Base-by-base conservation (phyloP, 306 rosid genomes). In the Carpinus viminea region DNA sequence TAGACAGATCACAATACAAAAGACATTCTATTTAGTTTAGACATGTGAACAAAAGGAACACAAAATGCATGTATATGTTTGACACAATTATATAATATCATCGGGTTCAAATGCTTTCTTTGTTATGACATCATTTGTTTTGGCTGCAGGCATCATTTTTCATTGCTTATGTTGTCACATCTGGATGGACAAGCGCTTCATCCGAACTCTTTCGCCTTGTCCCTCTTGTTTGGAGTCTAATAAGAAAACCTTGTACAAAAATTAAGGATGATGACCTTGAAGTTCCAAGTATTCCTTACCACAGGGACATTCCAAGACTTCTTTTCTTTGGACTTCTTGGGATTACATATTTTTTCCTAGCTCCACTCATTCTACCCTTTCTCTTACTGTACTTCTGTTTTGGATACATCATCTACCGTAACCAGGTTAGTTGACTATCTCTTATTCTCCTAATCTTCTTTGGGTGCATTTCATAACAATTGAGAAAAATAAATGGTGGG, bases 281-380 rank as follows among this genome's bases (percentile, higher is more conserved):
- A 77, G 93, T 86, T 86, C 98, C 99, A 66, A 76, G 87, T 45
- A 77, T 88, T 61, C 84, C 88, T 72, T 95, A 77, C 82, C 90
- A 91, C 85, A 85, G 66, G 75, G 92, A 95, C 75, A 77, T 91
- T 75, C 98, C 99, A 45, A 90, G 94, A 77, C 77, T 93, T 85
- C 92, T 90, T 75, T 89, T 93, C 81, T 93, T 93, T 84, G 97
- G 89, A 80, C 99, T 95, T 89, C 99, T 93, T 78, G 99, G 99
- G 50, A 75, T 88, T 76, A 85, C 97, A 50, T 95, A 93, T 86
- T 95, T 95, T 87, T 93, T 91, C 83, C 86, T 88, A n/a, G 99
- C 99, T 83, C 99, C 99, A 43, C 81, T 95, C 7, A 95, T 93
- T 84, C 83, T 95, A 73, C 99, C 99, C 38, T 95, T 95, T 87